Evolutionary conservation across 106 monocot genomes (phyloP), one percentile per base, ranked within the genome.

Genomic region (Phalaenopsis aphrodite): DNA sequence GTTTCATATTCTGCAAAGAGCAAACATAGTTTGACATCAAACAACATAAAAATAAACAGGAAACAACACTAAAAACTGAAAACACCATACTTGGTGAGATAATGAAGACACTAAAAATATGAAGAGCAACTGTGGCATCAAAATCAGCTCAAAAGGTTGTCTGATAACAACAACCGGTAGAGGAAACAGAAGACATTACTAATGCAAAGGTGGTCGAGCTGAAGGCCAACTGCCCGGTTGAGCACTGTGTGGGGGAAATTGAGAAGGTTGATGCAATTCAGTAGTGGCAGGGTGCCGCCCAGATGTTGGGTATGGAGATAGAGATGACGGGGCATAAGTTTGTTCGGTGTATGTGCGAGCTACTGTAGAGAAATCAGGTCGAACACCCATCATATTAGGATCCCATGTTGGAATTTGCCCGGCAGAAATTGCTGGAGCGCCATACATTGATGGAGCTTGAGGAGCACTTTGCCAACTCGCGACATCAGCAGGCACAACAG

Each of bases 381-480:
- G 78, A 42, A 24, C 78, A 12, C 52, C 79, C 16, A 82, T 87
- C 81, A 84, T 84, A 75, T 52, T 86, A 18, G 87, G 85, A 81
- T 96, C 87, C 89, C 92, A 92, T 77, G 84, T 37, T 39, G 78
- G 77, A 83, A 84, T 80, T 76, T 86, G 86, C 21, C 82, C 84
- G 37, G 76, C 76, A 45, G 84, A 36, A 52, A 42, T 75, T 9
- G 86, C 72, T 52, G 78, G 69, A 21, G 79, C 23, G 8, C 85
- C 87, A 57, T 81, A 92, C 12, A 72, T 42, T 14, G 86, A 14
- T 56, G 80, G 79, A 30, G 81, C 78, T 42, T 85, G 92, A 10
- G 79, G 80, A 77, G 75, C 82, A 72, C 68, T 68, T 67, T 87
- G 88, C 93, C 88, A 93, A 41, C 78, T 74, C 17, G 17, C 57